Base-by-base conservation (phyloP, 192 early-diverging fungal species). In the Coemansia interrupta region DNA sequence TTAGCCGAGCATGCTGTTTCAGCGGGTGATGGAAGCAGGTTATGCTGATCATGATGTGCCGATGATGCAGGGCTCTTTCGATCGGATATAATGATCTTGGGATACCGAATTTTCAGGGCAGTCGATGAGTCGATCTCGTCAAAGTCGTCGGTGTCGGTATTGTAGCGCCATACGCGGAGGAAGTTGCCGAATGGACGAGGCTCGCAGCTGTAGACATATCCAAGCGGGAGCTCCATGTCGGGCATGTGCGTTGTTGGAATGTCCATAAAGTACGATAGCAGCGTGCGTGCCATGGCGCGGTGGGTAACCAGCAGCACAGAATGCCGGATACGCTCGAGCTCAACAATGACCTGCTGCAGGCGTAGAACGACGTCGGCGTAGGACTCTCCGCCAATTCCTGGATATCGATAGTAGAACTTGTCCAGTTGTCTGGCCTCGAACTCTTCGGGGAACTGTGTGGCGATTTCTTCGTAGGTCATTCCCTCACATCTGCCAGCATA, bases 391-490 rank as follows among this genome's bases (percentile, higher is more conserved):
- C 96, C 96, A 50, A 92, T 87, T 15, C 96, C 96, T 5, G 96
- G 95, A 68, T 97, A 98, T 22, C 96, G 85, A 59, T 95, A 96
- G 71, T 89, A 83, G 40, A 98, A 82, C 76, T 98, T 98, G 78
- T 92, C 89, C 38, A 80, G 74, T 63, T 84, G 79, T 20, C 94
- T 86, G n/a, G 83, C 87, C 24, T 76, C 73, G 60, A 80, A 95
- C 63, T 96, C 94, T 32, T 87, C 83, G 5, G 96, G 96, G 55
- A 88, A 90, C 19, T 70, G 42, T 48, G 67, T 43, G 49, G 93
- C 79, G 61, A 98, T 96, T 59, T 98, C 88, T 2, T 73, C 51
- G 55, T 90, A 89, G 0, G 90, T 87, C 79, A 90, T 83, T 29
- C 84, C 86, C 72, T 92, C 90, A 60, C 84, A 86, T 55, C 74